phyloP scores from a whole-genome alignment of 257 asterid genomes.

The Solanum chaucha region DNA sequence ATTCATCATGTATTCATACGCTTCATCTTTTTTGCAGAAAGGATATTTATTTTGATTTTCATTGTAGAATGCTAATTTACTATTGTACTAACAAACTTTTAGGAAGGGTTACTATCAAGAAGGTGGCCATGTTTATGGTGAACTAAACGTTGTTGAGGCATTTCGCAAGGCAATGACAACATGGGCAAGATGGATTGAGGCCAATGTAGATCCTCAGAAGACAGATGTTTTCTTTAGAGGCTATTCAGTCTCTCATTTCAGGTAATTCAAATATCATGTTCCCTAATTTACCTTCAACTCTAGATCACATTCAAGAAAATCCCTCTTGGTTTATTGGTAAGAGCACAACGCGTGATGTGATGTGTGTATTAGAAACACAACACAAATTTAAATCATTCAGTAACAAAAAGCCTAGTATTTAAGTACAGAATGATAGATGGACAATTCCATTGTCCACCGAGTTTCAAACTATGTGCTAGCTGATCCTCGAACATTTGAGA shows the following conservation, averaged over 20 bases:
- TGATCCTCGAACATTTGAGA: background rate
- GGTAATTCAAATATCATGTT: slow-evolving; percentile 24
- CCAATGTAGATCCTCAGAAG: slow-evolving; percentile 36
- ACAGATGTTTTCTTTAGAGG: slow-evolving; percentile 81
- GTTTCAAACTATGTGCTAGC: background rate
- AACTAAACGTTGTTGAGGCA: slow-evolving; percentile 80
- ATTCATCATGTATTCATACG: background rate
- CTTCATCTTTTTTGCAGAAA: background rate
- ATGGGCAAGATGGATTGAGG: slow-evolving; percentile 85
- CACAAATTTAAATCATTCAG: background rate
- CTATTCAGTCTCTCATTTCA: slow-evolving; percentile 83
- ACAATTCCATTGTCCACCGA: background rate
- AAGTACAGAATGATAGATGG: background rate
- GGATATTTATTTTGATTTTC: background rate
- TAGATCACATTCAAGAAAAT: background rate
- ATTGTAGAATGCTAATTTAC: background rate
- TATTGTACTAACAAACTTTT: slow-evolving; percentile 2
- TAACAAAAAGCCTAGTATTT: background rate
- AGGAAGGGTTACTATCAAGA: slow-evolving; percentile 93
- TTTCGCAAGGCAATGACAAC: slow-evolving; percentile 73
- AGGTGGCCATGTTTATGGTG: slow-evolving; percentile 56
- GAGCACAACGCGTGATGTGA: background rate
- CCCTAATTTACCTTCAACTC: background rate
- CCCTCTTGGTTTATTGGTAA: background rate
- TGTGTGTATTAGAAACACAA: background rate